Evolutionary conservation across 2,329 filamentous ascomycete genomes (phyloP).

Genomic region (Endocalyx cinctus): DNA sequence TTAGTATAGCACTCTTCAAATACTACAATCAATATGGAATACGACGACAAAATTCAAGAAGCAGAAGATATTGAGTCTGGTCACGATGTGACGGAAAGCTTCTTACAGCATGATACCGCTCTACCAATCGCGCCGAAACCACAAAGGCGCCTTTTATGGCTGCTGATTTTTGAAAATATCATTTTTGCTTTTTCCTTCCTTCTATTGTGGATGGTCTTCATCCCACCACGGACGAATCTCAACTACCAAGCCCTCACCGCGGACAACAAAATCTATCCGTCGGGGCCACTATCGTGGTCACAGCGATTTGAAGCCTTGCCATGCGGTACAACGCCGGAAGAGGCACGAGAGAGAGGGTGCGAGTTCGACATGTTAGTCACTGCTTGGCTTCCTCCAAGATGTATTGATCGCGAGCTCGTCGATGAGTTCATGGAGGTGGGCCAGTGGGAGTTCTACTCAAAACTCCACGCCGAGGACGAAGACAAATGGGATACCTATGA

Average conservation of each 20-base stretch:
- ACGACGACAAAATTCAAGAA: too few species aligned
- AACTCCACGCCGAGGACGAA: constrained; percentile 3
- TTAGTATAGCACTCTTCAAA: too few species aligned
- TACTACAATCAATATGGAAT: too few species aligned
- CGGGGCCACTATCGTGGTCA: constrained; percentile 3
- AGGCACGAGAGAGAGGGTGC: constrained; percentile 5
- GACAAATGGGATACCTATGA: constrained; percentile 4
- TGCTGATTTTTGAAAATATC: not conserved
- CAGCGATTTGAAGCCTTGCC: constrained; percentile 5
- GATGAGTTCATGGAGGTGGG: constrained; percentile 6
- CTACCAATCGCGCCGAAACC: not conserved
- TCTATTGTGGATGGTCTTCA: constrained; percentile 1
- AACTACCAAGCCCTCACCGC: constrained; percentile 4
- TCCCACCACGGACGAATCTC: constrained; percentile 4
- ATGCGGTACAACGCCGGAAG: constrained; percentile 7
- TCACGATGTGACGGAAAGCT: not conserved
- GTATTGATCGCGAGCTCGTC: constrained; percentile 5
- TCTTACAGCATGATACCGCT: not conserved
- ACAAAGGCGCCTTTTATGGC: not conserved
- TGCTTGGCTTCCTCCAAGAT: constrained; percentile 7
- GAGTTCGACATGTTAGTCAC: constrained; percentile 8
- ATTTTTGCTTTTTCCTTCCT: not conserved
- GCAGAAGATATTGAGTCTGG: too few species aligned
- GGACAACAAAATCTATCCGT: constrained; percentile 5
- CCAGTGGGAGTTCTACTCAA: constrained; percentile 7